These are phyloP conservation scores for Periconia sp. DNA, from an alignment of 2,329 filamentous ascomycete species.

Conservation along the genomic window DNA sequence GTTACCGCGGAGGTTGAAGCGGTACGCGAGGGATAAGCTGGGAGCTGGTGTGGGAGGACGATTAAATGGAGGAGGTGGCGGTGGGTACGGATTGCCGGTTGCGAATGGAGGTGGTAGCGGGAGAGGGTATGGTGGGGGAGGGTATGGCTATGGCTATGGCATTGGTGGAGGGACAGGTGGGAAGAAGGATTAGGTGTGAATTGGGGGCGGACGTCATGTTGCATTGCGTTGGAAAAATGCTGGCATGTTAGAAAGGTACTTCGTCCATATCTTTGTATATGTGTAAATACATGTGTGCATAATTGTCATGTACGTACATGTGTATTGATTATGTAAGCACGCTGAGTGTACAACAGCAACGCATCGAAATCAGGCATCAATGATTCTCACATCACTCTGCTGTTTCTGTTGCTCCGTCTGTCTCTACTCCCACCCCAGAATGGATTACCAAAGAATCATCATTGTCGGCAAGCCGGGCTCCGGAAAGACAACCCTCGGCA, in stretches of 20 bases:
- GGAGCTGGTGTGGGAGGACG: slow-evolving; percentile 39
- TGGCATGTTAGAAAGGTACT: too few relatives aligned
- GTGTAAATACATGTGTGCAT: too few relatives aligned
- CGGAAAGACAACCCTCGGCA: background rate
- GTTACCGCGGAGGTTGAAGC: slow-evolving; percentile 54
- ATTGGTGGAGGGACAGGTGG: slow-evolving; percentile 44
- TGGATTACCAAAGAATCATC: background rate
- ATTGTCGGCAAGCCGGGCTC: background rate
- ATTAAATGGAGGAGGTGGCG: slow-evolving; percentile 26
- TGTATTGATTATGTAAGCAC: too few relatives aligned
- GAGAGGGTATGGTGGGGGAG: slow-evolving; percentile 45
- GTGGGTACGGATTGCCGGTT: slow-evolving; percentile 35
- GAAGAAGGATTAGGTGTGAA: slow-evolving; percentile 44
- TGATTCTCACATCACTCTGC: too few relatives aligned
- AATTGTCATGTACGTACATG: too few relatives aligned
- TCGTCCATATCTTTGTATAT: too few relatives aligned
- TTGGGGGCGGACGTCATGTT: background rate
- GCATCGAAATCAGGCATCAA: too few relatives aligned
- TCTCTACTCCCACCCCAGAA: too few relatives aligned
- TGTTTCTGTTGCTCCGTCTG: too few relatives aligned
- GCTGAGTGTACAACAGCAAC: too few relatives aligned
- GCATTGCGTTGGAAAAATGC: too few relatives aligned
- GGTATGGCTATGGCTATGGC: slow-evolving; percentile 48
- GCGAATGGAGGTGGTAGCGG: slow-evolving; percentile 39
- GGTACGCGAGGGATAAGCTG: slow-evolving; percentile 59